phyloP scores from a whole-genome alignment of 2,329 filamentous ascomycete genomes.

The Penicillium brasilianum region DNA sequence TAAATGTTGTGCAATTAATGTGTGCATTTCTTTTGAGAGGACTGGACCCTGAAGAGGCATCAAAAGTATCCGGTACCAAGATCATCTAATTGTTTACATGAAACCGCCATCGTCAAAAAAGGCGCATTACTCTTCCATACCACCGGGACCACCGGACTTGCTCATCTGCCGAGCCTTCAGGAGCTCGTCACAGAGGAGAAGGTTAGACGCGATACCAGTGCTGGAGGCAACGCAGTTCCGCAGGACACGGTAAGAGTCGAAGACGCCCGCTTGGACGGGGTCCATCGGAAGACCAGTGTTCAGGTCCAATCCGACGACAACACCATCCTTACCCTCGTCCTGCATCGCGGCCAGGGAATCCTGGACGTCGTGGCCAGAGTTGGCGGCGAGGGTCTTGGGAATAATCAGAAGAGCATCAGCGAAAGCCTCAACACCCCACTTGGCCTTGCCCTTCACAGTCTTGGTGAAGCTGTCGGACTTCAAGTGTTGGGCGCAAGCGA shows the following conservation, averaged over 20 bases:
- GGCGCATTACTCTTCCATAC: slow-evolving; percentile 48
- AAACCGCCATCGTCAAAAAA: slow-evolving; percentile 28
- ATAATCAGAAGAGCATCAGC: slow-evolving; percentile 94
- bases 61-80: slow-evolving; percentile 22
- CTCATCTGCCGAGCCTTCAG: slow-evolving; percentile 97
- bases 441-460: slow-evolving; percentile 96
- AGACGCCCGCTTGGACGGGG: slow-evolving; percentile 87
- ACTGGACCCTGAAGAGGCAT: slow-evolving; percentile 18
- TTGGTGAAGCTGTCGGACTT: slow-evolving; percentile 85
- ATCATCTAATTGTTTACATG: slow-evolving; percentile 35
- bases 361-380: slow-evolving; percentile 95
- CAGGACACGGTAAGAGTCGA: slow-evolving; percentile 93
- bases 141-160: slow-evolving; percentile 48
- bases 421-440: slow-evolving; percentile 93
- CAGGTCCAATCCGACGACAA: slow-evolving; percentile 84
- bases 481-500: slow-evolving; percentile 86
- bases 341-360: slow-evolving; percentile 86
- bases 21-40: slow-evolving; percentile 27
- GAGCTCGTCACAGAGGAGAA: slow-evolving; percentile 94
- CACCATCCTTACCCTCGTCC: slow-evolving; percentile 83
- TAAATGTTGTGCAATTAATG: slow-evolving; percentile 13
- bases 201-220: slow-evolving; percentile 91
- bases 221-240: slow-evolving; percentile 93
- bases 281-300: slow-evolving; percentile 93
- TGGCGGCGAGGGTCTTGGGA: slow-evolving; percentile 95